Conservation (phyloP, 306 rosid species). For the Prunus davidiana region DNA sequence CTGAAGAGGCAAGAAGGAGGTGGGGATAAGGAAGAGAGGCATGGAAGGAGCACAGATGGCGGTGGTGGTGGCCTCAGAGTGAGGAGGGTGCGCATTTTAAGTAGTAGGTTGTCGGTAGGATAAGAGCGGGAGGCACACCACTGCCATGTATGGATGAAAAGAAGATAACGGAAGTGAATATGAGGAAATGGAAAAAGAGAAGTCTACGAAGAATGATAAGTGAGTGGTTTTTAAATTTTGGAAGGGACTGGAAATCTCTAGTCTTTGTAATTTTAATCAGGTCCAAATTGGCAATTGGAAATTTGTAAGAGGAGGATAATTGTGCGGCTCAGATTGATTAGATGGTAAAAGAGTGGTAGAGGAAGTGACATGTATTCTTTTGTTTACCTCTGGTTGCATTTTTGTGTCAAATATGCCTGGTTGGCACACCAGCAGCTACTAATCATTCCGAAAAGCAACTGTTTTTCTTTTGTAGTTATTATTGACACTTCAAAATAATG, state of each 20-base stretch:
- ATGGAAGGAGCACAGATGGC: slow-evolving; percentile 39
- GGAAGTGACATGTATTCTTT: slow-evolving; percentile 24
- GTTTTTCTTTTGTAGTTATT: too few relatives aligned
- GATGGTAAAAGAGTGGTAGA: slow-evolving; percentile 7
- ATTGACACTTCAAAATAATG: too few relatives aligned
- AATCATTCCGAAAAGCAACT: too few relatives aligned
- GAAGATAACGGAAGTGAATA: not conserved
- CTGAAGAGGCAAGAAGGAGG: slow-evolving; percentile 42
- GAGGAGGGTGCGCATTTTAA: slow-evolving; percentile 63
- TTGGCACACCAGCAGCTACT: too few relatives aligned
- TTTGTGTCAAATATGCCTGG: too few relatives aligned
- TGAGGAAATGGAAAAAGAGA: not conserved
- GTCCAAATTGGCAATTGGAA: not conserved
- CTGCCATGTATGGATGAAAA: slow-evolving; percentile 21
- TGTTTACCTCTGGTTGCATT: not conserved
- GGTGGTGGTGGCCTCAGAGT: slow-evolving; percentile 28
- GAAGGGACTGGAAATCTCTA: not conserved
- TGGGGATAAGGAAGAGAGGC: slow-evolving; percentile 41
- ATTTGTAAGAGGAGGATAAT: not conserved
- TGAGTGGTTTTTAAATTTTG: slow-evolving; percentile 1
- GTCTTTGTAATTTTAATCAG: not conserved
- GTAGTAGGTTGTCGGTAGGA: slow-evolving; percentile 12
- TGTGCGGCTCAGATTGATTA: not conserved
- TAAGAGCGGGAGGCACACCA: slow-evolving; percentile 4
- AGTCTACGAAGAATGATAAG: not conserved